Evolutionary conservation across 495 filamentous ascomycete species (phyloP), one percentile per base, ranked within the genome.

Genomic region (Penicillium paxilli): DNA sequence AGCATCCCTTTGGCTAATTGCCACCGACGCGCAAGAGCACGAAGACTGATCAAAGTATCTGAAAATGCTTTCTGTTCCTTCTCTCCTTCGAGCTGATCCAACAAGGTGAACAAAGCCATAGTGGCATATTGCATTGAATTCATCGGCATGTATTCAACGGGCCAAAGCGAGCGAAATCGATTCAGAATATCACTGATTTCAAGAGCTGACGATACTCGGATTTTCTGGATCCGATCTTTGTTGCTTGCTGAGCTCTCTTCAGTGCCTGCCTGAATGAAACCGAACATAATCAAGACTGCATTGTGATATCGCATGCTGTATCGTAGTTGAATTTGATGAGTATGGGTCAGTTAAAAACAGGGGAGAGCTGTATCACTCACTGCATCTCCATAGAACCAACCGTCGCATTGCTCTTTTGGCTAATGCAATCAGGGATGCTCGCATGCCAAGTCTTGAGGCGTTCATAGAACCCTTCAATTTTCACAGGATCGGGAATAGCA

Each of bases 1-100:
- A 64, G 41, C 32, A 67, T 59, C 4, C 60, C 60, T 40, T 59
- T 59, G 0, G 51, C 57, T 9, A 64, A 46, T 37, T 52, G 33
- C 55, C 52, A 67, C 4, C 60, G 60, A 4, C 60, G 57, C 2
- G 55, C 54, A n/a, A 55, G 40, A 2, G 64, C 42, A 2, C 51
- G 50, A n/a, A 57, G 49, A 6, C 49, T 21, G 22, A 60, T 52
- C 16, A 44, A 24, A 5, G 51, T 44, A 8, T 62, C 53, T 10
- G 53, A 26, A 32, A 67, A 67, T 0, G 58, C 50, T 10, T 49
- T 11, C 20, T 38, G n/a, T 40, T 53, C 53, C 7, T 52, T 28
- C 6, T 37, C 44, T 9, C 56, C 37, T 14, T 51, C 37, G 5
- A 67, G 58, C 12, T 47, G 53, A n/a, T 60, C 61, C 1, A 67